Evolutionary conservation across 2,329 filamentous ascomycete genomes (phyloP).

Genomic region (Arthroderma uncinatum): DNA sequence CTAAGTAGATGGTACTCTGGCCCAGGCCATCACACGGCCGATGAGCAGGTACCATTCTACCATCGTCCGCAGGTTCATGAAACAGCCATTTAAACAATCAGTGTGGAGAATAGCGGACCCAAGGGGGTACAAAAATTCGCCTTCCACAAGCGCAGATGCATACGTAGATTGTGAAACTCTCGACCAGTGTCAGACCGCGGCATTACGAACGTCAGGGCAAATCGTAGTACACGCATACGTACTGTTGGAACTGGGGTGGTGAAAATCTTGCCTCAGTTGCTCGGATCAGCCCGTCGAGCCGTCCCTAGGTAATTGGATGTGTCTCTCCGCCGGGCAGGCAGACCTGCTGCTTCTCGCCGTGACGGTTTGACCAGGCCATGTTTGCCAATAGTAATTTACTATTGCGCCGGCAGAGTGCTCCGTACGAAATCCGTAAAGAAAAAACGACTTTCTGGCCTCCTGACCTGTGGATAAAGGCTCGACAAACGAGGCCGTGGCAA

Average conservation of each 20-base stretch:
- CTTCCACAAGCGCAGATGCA: not conserved
- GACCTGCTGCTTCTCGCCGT: not conserved
- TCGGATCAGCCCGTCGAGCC: not conserved
- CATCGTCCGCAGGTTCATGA: not conserved
- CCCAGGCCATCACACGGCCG: not conserved
- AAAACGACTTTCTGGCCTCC: not conserved
- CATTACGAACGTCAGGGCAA: not conserved
- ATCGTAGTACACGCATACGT: not conserved
- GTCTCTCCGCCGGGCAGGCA: not conserved
- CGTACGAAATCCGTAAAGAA: too few species aligned
- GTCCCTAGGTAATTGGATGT: not conserved
- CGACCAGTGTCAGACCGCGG: not conserved
- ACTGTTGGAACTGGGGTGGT: not conserved
- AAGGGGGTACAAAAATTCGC: not conserved
- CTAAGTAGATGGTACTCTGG: not conserved
- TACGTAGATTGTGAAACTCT: not conserved
- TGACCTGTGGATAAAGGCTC: not conserved
- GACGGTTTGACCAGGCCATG: too few species aligned
- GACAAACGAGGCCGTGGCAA: not conserved
- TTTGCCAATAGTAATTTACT: too few species aligned
- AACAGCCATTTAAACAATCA: not conserved
- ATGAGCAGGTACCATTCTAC: not conserved
- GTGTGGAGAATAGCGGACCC: not conserved
- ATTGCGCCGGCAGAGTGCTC: too few species aligned
- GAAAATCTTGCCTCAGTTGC: not conserved